phyloP scores from a whole-genome alignment of 176 grass and related monocot genomes.

The Carex littledalei region DNA sequence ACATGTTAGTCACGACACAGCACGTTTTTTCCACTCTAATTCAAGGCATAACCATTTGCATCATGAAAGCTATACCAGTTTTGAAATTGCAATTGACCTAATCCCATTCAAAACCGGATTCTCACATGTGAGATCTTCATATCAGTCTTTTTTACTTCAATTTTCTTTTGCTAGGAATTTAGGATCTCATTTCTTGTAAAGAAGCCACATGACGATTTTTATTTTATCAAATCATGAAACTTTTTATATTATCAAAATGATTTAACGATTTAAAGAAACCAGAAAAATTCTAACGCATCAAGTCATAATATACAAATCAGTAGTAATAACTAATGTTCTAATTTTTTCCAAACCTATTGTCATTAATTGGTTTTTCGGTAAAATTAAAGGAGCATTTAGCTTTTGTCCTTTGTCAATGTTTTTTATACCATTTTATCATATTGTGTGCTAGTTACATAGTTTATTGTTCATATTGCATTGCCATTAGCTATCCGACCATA shows the following conservation, averaged over 20 bases:
- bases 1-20: too few relatives aligned
- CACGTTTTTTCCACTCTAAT: too few relatives aligned
- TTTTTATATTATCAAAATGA: neutral
- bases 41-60: too few relatives aligned
- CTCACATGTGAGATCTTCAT: too few relatives aligned
- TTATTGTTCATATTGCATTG: neutral
- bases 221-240: too few relatives aligned
- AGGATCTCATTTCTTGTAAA: too few relatives aligned
- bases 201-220: too few relatives aligned
- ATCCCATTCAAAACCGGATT: too few relatives aligned
- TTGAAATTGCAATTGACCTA: too few relatives aligned
- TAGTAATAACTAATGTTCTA: neutral
- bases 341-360: neutral
- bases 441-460: neutral
- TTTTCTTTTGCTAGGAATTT: too few relatives aligned
- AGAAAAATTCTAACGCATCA: neutral
- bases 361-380: neutral
- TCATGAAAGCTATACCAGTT: too few relatives aligned
- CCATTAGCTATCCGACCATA: neutral
- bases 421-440: neutral
- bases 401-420: neutral
- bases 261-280: neutral
- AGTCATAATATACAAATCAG: neutral
- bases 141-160: too few relatives aligned
- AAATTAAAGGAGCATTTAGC: neutral